Evolutionary conservation across 2,329 filamentous ascomycete genomes (phyloP).

Genomic region (Aspergillus sp.): DNA sequence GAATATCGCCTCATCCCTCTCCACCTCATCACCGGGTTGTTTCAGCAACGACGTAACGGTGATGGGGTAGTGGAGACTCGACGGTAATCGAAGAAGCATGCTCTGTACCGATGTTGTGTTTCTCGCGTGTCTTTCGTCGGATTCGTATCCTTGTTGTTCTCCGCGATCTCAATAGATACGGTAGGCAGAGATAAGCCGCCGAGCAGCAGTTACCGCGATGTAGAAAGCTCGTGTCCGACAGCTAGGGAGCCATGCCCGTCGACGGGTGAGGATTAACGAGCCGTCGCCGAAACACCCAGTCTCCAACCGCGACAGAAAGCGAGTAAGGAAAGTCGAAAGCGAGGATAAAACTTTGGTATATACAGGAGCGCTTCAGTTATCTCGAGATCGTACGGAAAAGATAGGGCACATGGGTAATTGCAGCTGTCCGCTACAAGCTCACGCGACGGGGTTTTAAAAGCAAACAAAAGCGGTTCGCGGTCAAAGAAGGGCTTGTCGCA

Average conservation of each 20-base stretch:
- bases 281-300: neutral
- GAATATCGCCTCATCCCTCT: conserved; percentile 75
- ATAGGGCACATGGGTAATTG: neutral
- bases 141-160: neutral
- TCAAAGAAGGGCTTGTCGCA: neutral
- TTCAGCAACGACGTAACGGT: conserved; percentile 84
- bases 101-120: conserved; percentile 16
- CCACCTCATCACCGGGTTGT: conserved; percentile 69
- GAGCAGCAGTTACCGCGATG: neutral
- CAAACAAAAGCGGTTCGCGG: neutral
- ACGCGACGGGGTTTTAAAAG: conserved; percentile 6
- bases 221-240: conserved; percentile 3
- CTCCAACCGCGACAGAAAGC: neutral
- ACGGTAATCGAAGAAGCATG: conserved; percentile 50
- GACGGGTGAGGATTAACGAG: conserved; percentile 2
- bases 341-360: neutral
- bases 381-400: neutral
- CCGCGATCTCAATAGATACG: neutral
- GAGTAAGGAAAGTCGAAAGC: neutral
- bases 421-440: conserved; percentile 2
- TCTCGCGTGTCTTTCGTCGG: neutral
- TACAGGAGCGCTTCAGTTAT: neutral
- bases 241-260: conserved; percentile 22
- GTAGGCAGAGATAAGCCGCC: neutral
- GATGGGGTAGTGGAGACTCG: conserved; percentile 82